These are phyloP conservation scores for Cystobasidiaceae sp. DNA, from an alignment of 1,284 basidiomycete species.

Conservation along the genomic window DNA sequence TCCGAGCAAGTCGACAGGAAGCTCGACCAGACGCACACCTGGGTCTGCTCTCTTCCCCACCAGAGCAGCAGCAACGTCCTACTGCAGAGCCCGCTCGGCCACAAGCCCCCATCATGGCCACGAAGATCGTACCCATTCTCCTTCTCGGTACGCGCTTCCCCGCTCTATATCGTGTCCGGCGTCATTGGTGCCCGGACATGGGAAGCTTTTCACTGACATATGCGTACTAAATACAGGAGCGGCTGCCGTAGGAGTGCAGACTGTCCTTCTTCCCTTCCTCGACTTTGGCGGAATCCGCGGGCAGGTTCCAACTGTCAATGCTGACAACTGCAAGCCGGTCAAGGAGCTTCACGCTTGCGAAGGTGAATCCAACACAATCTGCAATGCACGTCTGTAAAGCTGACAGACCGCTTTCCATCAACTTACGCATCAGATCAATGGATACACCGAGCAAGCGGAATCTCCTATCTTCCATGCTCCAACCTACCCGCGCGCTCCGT, in stretches of 20 bases:
- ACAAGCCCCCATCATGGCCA: background rate
- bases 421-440: slow-evolving; percentile 30
- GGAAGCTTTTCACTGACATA: background rate
- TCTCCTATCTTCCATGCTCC: slow-evolving; percentile 68
- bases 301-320: background rate
- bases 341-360: slow-evolving; percentile 24
- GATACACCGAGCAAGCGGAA: slow-evolving; percentile 49
- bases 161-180: background rate
- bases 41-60: no score
- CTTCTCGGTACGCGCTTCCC: slow-evolving; percentile 1
- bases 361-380: slow-evolving; percentile 9
- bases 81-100: background rate
- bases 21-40: no score
- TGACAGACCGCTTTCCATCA: background rate
- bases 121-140: slow-evolving; percentile 5
- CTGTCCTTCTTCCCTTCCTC: background rate
- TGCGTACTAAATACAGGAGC: background rate
- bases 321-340: slow-evolving; percentile 9
- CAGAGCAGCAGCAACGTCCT: background rate
- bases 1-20: no score
- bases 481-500: slow-evolving; percentile 52
- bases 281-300: background rate
- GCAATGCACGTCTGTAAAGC: background rate
- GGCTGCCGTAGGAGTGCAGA: slow-evolving; percentile 13
- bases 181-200: background rate